Evolutionary conservation across 345 rosid species (phyloP).

Genomic region (Anacardium occidentale): DNA sequence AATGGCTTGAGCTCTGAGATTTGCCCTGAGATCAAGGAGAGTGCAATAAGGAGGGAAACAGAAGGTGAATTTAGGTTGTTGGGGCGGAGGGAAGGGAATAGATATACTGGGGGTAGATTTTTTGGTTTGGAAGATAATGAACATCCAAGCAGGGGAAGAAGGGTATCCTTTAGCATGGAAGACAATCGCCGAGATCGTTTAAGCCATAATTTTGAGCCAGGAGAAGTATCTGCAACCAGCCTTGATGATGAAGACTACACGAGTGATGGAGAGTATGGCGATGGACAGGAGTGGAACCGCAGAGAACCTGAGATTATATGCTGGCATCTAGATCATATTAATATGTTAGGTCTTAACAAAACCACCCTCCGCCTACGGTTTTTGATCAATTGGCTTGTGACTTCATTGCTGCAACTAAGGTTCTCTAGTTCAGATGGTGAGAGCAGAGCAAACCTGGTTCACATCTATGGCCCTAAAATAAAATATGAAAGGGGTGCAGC

Average conservation of each 20-base stretch:
- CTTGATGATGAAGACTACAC: constrained; percentile 67
- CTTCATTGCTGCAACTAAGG: constrained; percentile 86
- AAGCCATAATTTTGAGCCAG: constrained; percentile 48
- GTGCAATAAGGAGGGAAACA: constrained; percentile 98
- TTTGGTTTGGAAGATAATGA: constrained; percentile 74
- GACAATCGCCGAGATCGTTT: constrained; percentile 52
- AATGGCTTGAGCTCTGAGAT: constrained; percentile 58
- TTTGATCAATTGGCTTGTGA: constrained; percentile 94
- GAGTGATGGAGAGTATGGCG: constrained; percentile 74
- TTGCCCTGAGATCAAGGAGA: constrained; percentile 65
- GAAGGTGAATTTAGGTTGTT: constrained; percentile 97
- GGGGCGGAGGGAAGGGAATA: constrained; percentile 80
- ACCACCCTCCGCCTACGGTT: constrained; percentile 77
- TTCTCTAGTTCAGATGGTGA: constrained; percentile 59
- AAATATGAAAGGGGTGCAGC: constrained; percentile 98
- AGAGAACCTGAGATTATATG: constrained; percentile 88
- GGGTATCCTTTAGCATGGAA: constrained; percentile 88
- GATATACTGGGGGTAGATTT: constrained; percentile 66
- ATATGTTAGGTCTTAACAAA: constrained; percentile 93
- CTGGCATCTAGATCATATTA: constrained; percentile 83
- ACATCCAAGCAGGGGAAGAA: constrained; percentile 75
- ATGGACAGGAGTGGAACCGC: constrained; percentile 70
- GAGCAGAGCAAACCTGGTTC: constrained; percentile 63
- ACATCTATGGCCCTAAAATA: constrained; percentile 94
- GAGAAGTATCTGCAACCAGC: constrained; percentile 63